A percentile compares a stretch with the other conserved stretches of the same genome.
Conservation (phyloP, 495 filamentous ascomycete genomes). For the Aspergillus wentii region DNA sequence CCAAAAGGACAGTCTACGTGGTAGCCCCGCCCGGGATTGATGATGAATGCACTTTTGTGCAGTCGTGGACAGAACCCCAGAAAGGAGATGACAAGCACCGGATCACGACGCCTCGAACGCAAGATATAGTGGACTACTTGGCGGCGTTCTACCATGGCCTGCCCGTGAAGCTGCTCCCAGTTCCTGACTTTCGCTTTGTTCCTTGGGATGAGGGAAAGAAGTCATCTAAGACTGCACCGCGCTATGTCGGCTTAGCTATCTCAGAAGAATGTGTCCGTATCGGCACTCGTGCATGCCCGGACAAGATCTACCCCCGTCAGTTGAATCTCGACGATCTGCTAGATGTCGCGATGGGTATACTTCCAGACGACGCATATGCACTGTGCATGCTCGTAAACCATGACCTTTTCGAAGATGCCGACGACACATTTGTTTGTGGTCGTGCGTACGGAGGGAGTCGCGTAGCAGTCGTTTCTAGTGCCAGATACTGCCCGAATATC, state of each 20-base stretch:
- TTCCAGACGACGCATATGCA: conserved; percentile 58
- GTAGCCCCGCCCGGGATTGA: conserved; percentile 36
- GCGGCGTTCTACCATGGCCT: conserved; percentile 58
- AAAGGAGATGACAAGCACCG: too few species aligned
- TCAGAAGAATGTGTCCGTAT: conserved; percentile 43
- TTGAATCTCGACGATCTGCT: conserved; percentile 62
- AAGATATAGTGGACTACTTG: conserved; percentile 49
- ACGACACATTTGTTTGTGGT: conserved; percentile 65
- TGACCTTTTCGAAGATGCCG: conserved; percentile 63
- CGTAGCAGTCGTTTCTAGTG: conserved; percentile 53
- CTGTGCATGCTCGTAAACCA: conserved; percentile 53
- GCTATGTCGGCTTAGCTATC: conserved; percentile 38
- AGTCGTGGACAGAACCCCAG: too few species aligned
- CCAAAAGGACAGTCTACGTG: conserved; percentile 51
- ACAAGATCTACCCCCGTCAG: conserved; percentile 45
- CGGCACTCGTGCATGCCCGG: conserved; percentile 45
- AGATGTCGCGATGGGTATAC: conserved; percentile 48
- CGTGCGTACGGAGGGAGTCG: conserved; percentile 61
- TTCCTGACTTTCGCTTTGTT: conserved; percentile 32
- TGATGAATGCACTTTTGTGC: conserved; percentile 20
- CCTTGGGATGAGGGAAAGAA: conserved; percentile 35
- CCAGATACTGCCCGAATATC: conserved; percentile 54
- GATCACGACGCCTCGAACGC: conserved; percentile 21
- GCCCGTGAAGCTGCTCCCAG: conserved; percentile 38
- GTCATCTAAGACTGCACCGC: conserved; percentile 1